Evolutionary conservation across 2,329 filamentous ascomycete species (phyloP), one percentile per base, ranked within the genome.

Genomic region (Clonostachys rhizophaga): DNA sequence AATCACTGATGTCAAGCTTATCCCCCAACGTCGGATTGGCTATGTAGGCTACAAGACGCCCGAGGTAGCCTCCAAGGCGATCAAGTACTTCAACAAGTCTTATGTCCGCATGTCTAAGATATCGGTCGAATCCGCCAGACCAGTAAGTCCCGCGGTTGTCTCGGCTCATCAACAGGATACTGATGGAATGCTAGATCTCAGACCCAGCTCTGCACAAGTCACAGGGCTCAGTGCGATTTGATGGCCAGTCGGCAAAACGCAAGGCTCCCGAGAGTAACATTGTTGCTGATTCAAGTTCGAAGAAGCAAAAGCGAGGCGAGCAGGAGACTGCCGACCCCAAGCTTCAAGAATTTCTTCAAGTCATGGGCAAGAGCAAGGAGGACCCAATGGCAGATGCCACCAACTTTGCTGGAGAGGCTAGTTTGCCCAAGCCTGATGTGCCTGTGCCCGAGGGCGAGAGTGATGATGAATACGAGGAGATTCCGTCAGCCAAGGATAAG

Each of bases 81-180:
- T 95, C 64, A 91, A 89, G 67, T 95, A 96, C 73, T 96, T 96
- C 76, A 91, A 99, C 75, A 89, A 83, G 64, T 86, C 91, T 53
- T 99, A 91, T 69, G 90, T 99, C 59, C 89, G 91, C 58, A 94
- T 96, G 88, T 96, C 91, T 49, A 95, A 86, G 72, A 91, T 99
- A 59, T 79, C 78, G 33, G 94, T 96, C 52, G 91, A 96, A 71
- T 72, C 94, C 60, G 94, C 94, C 48, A 85, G 81, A 64, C 86
- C 94, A 50, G 87, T 95, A 64, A 61, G 75, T 63, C 39, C 45
- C 44, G 43, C 41, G 41, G 13, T 40, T 43, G 33, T 20, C 14
- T 42, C 46, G 40, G 44, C 24, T 41, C 40, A 30, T 43, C 36
- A 18, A 14, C 36, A n/a, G 7, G 36, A 49, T 59, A 47, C 62